Conservation (phyloP, 768 basidiomycete genomes). For the Lepiota venenata region DNA sequence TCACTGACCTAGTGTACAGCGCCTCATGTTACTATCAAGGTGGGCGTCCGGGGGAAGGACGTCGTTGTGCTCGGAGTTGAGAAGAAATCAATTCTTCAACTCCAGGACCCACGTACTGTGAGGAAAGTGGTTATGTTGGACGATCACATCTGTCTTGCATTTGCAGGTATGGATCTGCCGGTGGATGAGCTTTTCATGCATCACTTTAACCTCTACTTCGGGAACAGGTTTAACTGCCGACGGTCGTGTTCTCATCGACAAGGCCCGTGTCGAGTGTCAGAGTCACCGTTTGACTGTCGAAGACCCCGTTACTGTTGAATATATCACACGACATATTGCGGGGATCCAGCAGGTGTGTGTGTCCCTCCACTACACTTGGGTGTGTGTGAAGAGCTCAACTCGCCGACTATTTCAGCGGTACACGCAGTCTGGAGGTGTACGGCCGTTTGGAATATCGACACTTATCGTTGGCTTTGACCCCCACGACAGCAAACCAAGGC, state of each 20-base stretch:
- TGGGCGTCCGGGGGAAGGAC: conserved; percentile 92
- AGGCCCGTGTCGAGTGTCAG: conserved; percentile 96
- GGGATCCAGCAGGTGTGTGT: conserved; percentile 96
- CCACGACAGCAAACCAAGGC: conserved; percentile 77
- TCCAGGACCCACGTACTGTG: conserved; percentile 97
- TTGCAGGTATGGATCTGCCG: conserved; percentile 69
- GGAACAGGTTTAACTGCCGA: conserved; percentile 89
- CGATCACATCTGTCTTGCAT: conserved; percentile 95
- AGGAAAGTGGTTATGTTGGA: conserved; percentile 98
- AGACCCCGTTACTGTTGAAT: conserved; percentile 97
- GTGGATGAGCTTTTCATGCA: background rate
- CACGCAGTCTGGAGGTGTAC: conserved; percentile 97
- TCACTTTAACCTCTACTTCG: conserved; percentile 10
- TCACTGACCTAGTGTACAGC: background rate
- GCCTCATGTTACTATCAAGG: conserved; percentile 42
- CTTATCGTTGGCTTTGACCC: conserved; percentile 97
- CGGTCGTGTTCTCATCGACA: conserved; percentile 96
- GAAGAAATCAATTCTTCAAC: conserved; percentile 96
- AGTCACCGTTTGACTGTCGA: conserved; percentile 96
- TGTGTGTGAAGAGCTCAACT: background rate
- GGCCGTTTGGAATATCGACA: conserved; percentile 97
- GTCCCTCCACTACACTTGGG: conserved; percentile 13
- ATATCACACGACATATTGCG: conserved; percentile 96
- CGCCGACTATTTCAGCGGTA: conserved; percentile 57
- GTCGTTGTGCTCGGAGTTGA: conserved; percentile 97